Percentiles rank a stretch among this genome's conserved stretches.
Evolutionary conservation across 108 stramenopile species (phyloP).

Genomic region (Conticribra guillardii): DNA sequence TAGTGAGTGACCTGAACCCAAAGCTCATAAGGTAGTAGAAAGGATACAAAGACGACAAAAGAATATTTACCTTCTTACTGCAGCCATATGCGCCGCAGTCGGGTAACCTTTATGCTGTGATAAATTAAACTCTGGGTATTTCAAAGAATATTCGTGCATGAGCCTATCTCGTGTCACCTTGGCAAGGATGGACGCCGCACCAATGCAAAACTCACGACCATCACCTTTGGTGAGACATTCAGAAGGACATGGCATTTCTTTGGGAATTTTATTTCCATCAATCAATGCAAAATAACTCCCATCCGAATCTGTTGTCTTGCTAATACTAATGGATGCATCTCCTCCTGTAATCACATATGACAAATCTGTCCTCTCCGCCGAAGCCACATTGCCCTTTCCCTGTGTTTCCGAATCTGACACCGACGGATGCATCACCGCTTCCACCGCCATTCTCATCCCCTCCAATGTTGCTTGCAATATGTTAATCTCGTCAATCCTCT

Average conservation of each 20-base stretch:
- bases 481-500: slow-evolving; percentile 96
- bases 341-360: slow-evolving; percentile 61
- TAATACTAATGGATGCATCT: neutral
- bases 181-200: slow-evolving; percentile 95
- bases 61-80: neutral
- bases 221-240: slow-evolving; percentile 92
- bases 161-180: slow-evolving; percentile 96
- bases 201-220: slow-evolving; percentile 86
- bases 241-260: slow-evolving; percentile 73
- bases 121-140: slow-evolving; percentile 88
- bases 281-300: slow-evolving; percentile 63
- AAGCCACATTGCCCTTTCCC: slow-evolving; percentile 23
- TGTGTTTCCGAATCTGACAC: neutral
- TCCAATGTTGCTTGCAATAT: slow-evolving; percentile 96
- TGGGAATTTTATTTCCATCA: slow-evolving; percentile 87
- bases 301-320: neutral
- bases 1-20: neutral
- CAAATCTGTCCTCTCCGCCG: slow-evolving; percentile 53
- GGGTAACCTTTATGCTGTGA: slow-evolving; percentile 97
- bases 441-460: slow-evolving; percentile 85
- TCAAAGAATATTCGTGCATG: slow-evolving; percentile 89
- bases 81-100: slow-evolving; percentile 78
- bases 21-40: neutral
- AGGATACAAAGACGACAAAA: neutral
- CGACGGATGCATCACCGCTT: slow-evolving; percentile 29